Evolutionary conservation across 1,284 basidiomycete genomes (phyloP).

Genomic region (Tylopilus orsonianus): DNA sequence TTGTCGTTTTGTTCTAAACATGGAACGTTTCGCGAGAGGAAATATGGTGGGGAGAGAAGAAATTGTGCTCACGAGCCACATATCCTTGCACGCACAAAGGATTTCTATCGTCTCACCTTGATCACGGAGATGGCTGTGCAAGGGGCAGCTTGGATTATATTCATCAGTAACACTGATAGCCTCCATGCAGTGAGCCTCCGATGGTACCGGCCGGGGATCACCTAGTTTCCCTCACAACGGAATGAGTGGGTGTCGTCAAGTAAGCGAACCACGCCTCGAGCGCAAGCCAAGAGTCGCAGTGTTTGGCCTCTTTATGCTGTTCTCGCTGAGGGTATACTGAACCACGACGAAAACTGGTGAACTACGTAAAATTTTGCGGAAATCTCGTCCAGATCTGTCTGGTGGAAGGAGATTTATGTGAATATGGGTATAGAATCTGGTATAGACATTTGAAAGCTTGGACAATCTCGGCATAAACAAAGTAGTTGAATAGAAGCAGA

Average conservation of each 20-base stretch:
- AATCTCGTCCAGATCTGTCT: conserved; percentile 81
- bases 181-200: too few relatives aligned
- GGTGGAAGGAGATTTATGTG: conserved; percentile 88
- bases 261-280: too few relatives aligned
- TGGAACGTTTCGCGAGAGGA: conserved; percentile 17
- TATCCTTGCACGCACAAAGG: conserved; percentile 7
- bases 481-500: conserved; percentile 99
- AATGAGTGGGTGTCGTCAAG: too few relatives aligned
- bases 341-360: conserved; percentile 95
- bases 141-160: too few relatives aligned
- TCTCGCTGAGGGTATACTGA: conserved; percentile 92
- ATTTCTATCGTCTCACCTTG: too few relatives aligned
- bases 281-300: too few relatives aligned
- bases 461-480: conserved; percentile 94
- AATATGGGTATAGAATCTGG: conserved; percentile 96
- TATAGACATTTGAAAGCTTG: conserved; percentile 95
- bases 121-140: too few relatives aligned
- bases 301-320: conserved; percentile 80
- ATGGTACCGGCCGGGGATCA: too few relatives aligned
- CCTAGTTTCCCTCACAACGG: too few relatives aligned
- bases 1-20: conserved; percentile 18
- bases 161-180: too few relatives aligned
- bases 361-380: conserved; percentile 95
- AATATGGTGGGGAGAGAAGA: conserved; percentile 8
- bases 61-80: conserved; percentile 13